Conservation (phyloP, 495 filamentous ascomycete species). For the Neurospora africana region DNA sequence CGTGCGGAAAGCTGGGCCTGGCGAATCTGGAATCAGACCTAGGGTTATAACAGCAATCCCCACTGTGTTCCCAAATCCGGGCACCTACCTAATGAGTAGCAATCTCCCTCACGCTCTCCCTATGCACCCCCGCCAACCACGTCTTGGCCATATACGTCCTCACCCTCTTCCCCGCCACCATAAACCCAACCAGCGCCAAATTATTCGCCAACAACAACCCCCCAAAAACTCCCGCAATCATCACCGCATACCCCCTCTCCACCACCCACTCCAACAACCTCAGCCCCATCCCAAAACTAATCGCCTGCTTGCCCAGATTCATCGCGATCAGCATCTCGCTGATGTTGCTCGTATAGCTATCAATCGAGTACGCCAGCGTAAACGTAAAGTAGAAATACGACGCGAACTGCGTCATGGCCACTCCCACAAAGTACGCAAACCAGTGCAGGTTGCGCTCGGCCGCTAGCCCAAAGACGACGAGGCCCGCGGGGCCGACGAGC, state of each 20-base stretch:
- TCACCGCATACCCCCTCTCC: slow-evolving; percentile 42
- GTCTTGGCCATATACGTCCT: slow-evolving; percentile 37
- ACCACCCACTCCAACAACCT: slow-evolving; percentile 50
- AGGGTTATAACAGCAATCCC: too few species aligned
- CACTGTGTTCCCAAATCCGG: too few species aligned
- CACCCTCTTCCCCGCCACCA: slow-evolving; percentile 48
- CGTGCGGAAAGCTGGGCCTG: too few species aligned
- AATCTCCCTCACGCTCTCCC: neutral
- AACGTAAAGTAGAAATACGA: slow-evolving; percentile 51
- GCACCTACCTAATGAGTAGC: neutral
- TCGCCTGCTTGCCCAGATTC: slow-evolving; percentile 57
- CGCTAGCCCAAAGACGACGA: slow-evolving; percentile 45
- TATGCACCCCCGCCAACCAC: slow-evolving; percentile 28
- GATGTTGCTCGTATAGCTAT: slow-evolving; percentile 47
- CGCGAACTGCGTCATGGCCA: slow-evolving; percentile 41
- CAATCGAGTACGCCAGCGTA: slow-evolving; percentile 50
- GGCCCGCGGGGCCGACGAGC: slow-evolving; percentile 42
- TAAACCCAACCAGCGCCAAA: slow-evolving; percentile 41
- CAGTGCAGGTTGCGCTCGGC: slow-evolving; percentile 45
- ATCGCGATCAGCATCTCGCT: slow-evolving; percentile 58
- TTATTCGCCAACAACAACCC: slow-evolving; percentile 48
- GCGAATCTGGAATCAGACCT: too few species aligned
- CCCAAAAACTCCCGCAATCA: slow-evolving; percentile 49
- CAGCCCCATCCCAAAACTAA: slow-evolving; percentile 51
- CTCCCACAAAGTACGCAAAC: slow-evolving; percentile 45